These are phyloP conservation scores for Verticillium alfalfae DNA, from an alignment of 2,329 filamentous ascomycete genomes.

Conservation along the genomic window DNA sequence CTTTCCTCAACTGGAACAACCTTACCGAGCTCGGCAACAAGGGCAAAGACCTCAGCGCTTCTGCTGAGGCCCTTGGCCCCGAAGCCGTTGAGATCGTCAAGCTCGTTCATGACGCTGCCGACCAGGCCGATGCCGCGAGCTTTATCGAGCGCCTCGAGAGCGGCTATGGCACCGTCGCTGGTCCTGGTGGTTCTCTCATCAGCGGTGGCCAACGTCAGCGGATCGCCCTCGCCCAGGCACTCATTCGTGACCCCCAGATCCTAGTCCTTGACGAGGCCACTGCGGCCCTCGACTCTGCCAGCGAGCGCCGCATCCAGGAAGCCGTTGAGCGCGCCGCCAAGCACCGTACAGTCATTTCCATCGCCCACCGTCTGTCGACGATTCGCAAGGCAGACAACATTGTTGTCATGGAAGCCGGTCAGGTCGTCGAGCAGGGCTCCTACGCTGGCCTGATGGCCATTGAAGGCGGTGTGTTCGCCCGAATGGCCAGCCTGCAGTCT, in stretches of 20 bases:
- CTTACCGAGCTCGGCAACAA: slow-evolving; percentile 36
- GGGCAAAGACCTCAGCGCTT: slow-evolving; percentile 16
- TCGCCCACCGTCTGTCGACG: slow-evolving; percentile 58
- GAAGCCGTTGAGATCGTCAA: slow-evolving; percentile 34
- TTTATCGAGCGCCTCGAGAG: slow-evolving; percentile 44
- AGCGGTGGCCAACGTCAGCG: slow-evolving; percentile 49
- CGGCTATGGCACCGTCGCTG: slow-evolving; percentile 40
- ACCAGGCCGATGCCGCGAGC: slow-evolving; percentile 45
- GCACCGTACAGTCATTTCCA: slow-evolving; percentile 59
- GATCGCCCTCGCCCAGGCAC: slow-evolving; percentile 41
- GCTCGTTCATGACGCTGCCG: slow-evolving; percentile 39
- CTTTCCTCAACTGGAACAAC: slow-evolving; percentile 31
- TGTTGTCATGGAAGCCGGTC: slow-evolving; percentile 56
- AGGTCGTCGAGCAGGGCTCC: slow-evolving; percentile 57
- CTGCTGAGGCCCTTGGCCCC: slow-evolving; percentile 12
- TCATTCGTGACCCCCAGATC: slow-evolving; percentile 43
- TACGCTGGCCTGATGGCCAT: slow-evolving; percentile 53
- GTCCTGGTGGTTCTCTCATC: slow-evolving; percentile 38
- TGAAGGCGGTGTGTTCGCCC: slow-evolving; percentile 24
- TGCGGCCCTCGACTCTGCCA: slow-evolving; percentile 42
- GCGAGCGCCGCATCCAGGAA: slow-evolving; percentile 39
- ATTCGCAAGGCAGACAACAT: slow-evolving; percentile 63
- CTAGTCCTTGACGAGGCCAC: slow-evolving; percentile 50
- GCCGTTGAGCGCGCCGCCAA: slow-evolving; percentile 30
- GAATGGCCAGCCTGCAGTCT: slow-evolving; percentile 17